Percentiles rank a stretch among this genome's conserved stretches.
phyloP scores from a whole-genome alignment of 305 asterid genomes.

The Caryopteris hybrid region DNA sequence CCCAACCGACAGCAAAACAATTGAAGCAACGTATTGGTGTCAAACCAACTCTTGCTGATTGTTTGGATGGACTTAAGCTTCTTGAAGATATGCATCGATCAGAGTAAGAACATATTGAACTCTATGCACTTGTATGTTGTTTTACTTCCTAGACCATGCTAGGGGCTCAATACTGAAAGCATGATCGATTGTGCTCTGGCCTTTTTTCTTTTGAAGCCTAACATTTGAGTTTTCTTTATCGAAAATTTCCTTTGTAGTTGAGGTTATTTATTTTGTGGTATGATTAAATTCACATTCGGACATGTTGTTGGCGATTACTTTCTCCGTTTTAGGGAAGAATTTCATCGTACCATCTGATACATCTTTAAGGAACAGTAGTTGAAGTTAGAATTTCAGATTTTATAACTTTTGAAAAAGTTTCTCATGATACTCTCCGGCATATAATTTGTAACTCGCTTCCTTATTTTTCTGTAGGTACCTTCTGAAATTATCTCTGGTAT shows the following conservation, averaged over 20 bases:
- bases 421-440: not conserved
- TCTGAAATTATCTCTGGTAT: conserved; percentile 62
- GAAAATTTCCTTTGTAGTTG: not conserved
- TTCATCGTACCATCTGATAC: not conserved
- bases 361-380: not conserved
- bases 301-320: not conserved
- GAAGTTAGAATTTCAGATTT: not conserved
- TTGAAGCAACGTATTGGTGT: conserved; percentile 55
- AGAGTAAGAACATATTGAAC: conserved; percentile 40
- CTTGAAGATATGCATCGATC: conserved; percentile 73
- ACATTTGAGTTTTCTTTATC: too few species aligned
- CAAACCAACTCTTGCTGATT: conserved; percentile 66
- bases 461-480: conserved; percentile 41
- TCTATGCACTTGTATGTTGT: not conserved
- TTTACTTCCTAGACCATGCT: not conserved
- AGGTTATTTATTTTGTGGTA: not conserved
- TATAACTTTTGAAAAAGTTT: not conserved
- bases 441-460: not conserved
- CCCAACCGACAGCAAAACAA: conserved; percentile 42
- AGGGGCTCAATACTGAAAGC: not conserved
- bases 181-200: too few species aligned
- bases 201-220: too few species aligned
- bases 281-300: not conserved
- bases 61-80: conserved; percentile 63
- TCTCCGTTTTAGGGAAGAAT: not conserved